Evolutionary conservation across 1,139 yeast genomes (phyloP).

Genomic region (Zygoascus meyerae): DNA sequence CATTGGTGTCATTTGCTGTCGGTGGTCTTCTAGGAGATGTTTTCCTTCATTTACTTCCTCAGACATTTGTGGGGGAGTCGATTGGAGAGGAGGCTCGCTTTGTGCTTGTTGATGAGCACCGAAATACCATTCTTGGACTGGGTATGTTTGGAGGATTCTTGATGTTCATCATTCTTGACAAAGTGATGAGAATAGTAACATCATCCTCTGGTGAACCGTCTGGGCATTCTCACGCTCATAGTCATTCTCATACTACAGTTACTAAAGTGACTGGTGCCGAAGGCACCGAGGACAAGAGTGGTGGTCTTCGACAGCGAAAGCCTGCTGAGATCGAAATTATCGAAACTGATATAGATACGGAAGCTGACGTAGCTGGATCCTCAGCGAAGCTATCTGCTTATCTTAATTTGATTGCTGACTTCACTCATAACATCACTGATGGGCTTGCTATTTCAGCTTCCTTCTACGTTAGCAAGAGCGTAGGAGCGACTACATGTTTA

Average conservation of each 20-base stretch:
- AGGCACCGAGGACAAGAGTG: background rate
- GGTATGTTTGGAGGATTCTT: conserved; percentile 54
- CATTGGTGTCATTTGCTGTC: conserved; percentile 59
- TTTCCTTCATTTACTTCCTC: conserved; percentile 60
- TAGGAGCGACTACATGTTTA: conserved; percentile 58
- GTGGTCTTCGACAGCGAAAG: conserved; percentile 2
- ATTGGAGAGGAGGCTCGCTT: conserved; percentile 36
- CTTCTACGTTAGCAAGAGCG: conserved; percentile 49
- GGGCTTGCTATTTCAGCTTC: conserved; percentile 65
- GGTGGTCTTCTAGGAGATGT: conserved; percentile 70
- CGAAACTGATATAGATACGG: conserved; percentile 8
- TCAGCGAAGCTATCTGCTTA: conserved; percentile 46
- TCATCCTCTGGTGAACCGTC: conserved; percentile 38
- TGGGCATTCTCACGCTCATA: conserved; percentile 43
- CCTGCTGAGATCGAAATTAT: conserved; percentile 9
- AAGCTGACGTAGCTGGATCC: conserved; percentile 15
- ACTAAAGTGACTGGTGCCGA: conserved; percentile 9
- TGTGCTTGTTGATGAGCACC: conserved; percentile 44
- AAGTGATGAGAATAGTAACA: conserved; percentile 46
- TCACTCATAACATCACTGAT: conserved; percentile 64
- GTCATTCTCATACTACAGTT: conserved; percentile 21
- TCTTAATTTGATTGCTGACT: conserved; percentile 57
- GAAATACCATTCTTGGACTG: conserved; percentile 45
- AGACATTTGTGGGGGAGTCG: conserved; percentile 50
- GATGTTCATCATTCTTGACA: conserved; percentile 52